These are phyloP conservation scores for Metarhizium robertsii DNA, from an alignment of 2,329 filamentous ascomycete species.

Conservation along the genomic window DNA sequence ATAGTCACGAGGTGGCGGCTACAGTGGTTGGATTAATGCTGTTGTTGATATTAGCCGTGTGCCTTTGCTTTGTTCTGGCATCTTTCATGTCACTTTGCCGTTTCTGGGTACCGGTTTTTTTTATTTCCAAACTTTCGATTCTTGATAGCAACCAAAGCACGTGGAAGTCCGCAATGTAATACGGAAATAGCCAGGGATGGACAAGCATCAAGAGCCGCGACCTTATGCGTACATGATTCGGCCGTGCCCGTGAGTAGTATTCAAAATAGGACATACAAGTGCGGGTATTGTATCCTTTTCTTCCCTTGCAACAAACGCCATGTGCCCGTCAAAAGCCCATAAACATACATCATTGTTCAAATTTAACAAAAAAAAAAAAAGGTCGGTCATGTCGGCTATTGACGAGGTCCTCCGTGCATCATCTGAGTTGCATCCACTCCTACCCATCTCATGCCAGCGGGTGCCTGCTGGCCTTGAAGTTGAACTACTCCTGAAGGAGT, in stretches of 20 bases:
- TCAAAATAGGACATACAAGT: neutral
- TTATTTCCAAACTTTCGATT: neutral
- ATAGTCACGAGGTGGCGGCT: neutral
- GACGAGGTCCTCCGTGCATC: conserved; percentile 23
- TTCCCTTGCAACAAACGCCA: neutral
- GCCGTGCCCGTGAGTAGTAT: neutral
- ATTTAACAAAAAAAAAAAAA: neutral
- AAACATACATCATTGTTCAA: neutral
- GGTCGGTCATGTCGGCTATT: neutral
- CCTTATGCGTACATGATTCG: neutral
- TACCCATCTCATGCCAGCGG: conserved; percentile 31
- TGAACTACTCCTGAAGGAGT: conserved; percentile 2
- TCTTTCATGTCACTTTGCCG: neutral
- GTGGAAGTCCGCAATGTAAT: too few species aligned
- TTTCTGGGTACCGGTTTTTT: neutral
- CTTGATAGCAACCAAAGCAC: neutral
- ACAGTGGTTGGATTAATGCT: conserved; percentile 2
- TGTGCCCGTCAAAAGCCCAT: neutral
- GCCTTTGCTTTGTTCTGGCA: conserved; percentile 7
- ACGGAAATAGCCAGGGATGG: neutral
- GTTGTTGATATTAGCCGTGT: conserved; percentile 11
- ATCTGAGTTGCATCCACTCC: conserved; percentile 34
- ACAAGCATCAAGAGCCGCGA: neutral
- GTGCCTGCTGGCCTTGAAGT: conserved; percentile 14
- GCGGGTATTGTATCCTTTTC: neutral